Percentiles rank a stretch among this genome's conserved stretches.
Evolutionary conservation across 345 rosid genomes (phyloP).

Genomic region (Syzygium jambos): DNA sequence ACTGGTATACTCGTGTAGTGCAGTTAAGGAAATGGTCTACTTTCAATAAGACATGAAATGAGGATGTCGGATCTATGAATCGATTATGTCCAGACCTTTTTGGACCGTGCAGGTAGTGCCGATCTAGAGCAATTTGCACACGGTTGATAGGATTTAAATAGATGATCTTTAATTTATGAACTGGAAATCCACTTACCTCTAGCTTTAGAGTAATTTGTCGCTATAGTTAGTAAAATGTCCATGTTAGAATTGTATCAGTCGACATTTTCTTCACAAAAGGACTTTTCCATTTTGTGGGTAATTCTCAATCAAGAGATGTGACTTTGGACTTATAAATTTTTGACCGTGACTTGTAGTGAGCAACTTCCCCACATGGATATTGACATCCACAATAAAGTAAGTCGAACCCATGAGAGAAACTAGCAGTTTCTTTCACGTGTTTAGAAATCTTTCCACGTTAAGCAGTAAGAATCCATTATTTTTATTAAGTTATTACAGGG

Average conservation of each 20-base stretch:
- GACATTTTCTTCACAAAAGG: background rate
- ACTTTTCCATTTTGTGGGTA: background rate
- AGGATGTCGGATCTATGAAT: background rate
- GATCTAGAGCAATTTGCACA: background rate
- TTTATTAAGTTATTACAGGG: background rate
- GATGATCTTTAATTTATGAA: background rate
- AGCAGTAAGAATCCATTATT: background rate
- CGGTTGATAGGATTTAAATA: background rate
- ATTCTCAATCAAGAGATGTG: background rate
- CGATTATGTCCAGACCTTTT: background rate
- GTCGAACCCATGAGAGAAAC: background rate
- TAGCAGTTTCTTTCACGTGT: background rate
- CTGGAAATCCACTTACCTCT: background rate
- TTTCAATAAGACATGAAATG: fast-evolving
- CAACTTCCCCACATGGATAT: background rate
- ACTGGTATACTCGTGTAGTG: background rate
- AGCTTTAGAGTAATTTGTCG: background rate
- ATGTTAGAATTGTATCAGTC: background rate
- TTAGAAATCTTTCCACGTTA: background rate
- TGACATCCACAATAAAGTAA: background rate
- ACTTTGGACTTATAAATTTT: background rate
- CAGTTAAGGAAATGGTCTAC: background rate
- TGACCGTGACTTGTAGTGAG: background rate
- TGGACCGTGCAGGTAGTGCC: background rate
- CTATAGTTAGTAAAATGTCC: background rate